These are phyloP conservation scores for Clavispora carvajalis DNA, from an alignment of 805 yeast genomes.

Conservation along the genomic window DNA sequence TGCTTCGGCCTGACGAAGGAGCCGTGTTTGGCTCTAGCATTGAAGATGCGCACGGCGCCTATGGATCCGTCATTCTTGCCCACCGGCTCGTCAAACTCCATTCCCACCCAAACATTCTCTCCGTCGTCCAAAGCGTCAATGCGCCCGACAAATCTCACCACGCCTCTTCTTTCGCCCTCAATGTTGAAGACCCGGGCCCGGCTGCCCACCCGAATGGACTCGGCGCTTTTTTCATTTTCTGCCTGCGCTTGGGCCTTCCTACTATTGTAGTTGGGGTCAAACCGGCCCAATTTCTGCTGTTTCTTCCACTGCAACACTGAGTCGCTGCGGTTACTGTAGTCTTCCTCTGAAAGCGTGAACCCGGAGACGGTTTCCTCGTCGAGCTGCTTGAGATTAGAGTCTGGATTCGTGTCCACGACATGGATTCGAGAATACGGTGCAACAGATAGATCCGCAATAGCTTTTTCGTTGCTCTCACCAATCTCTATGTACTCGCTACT, in stretches of 20 bases:
- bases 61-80: slow-evolving; percentile 84
- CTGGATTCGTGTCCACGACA: slow-evolving; percentile 51
- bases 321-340: slow-evolving; percentile 53
- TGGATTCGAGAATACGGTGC: slow-evolving; percentile 45
- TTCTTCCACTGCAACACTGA: slow-evolving; percentile 78
- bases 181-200: slow-evolving; percentile 49
- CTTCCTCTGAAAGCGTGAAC: slow-evolving; percentile 50
- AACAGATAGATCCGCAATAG: slow-evolving; percentile 24
- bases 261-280: slow-evolving; percentile 47
- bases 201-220: slow-evolving; percentile 39
- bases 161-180: slow-evolving; percentile 59
- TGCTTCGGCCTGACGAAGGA: slow-evolving; percentile 68
- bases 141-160: slow-evolving; percentile 63
- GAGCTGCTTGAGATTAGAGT: slow-evolving; percentile 44
- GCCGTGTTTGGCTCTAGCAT: slow-evolving; percentile 58
- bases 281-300: slow-evolving; percentile 63
- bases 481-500: slow-evolving; percentile 31
- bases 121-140: slow-evolving; percentile 54
- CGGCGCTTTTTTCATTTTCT: slow-evolving; percentile 19
- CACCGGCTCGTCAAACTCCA: slow-evolving; percentile 77
- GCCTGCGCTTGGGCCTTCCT: slow-evolving; percentile 23
- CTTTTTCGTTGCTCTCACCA: slow-evolving; percentile 14
- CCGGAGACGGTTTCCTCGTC: slow-evolving; percentile 20
- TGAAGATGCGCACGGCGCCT: slow-evolving; percentile 55
- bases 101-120: slow-evolving; percentile 67